A percentile compares a stretch with the other conserved stretches of the same genome.
These are phyloP conservation scores for Diaporthe vexans DNA, from an alignment of 2,329 filamentous ascomycete genomes.

Conservation along the genomic window DNA sequence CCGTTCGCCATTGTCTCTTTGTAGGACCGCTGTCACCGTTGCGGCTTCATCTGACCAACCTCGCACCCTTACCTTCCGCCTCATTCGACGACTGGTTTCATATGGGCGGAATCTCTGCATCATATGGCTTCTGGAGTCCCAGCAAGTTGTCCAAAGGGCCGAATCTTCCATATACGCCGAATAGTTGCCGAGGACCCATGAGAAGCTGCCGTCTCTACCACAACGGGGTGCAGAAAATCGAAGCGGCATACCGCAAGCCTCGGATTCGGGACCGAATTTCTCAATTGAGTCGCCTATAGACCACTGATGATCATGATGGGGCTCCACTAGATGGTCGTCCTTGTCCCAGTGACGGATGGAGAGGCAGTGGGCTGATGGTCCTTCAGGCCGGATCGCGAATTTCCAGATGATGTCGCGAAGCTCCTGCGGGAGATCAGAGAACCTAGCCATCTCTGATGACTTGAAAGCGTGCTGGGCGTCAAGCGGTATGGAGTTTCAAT, in stretches of 20 bases:
- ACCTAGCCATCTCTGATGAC: slow-evolving; percentile 1
- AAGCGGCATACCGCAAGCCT: background rate
- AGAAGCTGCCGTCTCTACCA: background rate
- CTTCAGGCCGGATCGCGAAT: background rate
- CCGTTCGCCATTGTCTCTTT: background rate
- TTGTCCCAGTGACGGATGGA: background rate
- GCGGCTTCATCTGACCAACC: background rate
- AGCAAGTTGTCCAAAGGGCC: background rate
- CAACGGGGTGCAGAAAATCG: background rate
- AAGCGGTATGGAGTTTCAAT: background rate
- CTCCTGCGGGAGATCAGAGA: background rate
- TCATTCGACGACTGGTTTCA: background rate
- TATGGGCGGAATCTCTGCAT: background rate
- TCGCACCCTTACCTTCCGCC: background rate
- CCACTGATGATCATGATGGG: background rate
- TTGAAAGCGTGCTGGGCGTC: background rate
- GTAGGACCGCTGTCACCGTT: background rate
- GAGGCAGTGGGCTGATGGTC: background rate
- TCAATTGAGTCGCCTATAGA: background rate
- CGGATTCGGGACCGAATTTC: background rate
- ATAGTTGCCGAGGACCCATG: background rate
- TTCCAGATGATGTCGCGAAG: slow-evolving; percentile 5
- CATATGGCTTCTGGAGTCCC: background rate
- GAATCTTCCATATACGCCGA: slow-evolving; percentile 3
- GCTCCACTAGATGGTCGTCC: background rate